Evolutionary conservation across 352 stramenopile species (phyloP).

Genomic region (Globisporangium polare): DNA sequence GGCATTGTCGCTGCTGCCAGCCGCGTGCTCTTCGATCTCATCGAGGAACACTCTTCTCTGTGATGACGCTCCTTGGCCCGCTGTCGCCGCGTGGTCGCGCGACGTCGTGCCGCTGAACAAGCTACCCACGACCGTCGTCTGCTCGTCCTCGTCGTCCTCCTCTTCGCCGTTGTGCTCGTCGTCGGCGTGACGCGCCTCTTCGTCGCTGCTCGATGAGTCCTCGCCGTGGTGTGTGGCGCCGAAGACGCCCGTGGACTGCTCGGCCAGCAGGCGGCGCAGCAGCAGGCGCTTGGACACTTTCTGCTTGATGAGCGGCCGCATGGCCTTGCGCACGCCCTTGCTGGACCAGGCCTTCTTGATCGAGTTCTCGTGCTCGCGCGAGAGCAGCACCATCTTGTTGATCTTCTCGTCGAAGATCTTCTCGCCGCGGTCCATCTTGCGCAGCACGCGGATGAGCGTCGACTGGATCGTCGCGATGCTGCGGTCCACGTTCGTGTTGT

Average conservation of each 20-base stretch:
- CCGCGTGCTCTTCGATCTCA: conserved; percentile 66
- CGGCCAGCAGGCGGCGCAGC: conserved; percentile 65
- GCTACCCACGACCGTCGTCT: conserved; percentile 78
- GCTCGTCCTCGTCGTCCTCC: conserved; percentile 56
- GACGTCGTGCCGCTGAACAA: conserved; percentile 65
- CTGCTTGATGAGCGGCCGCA: conserved; percentile 83
- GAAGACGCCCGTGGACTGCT: conserved; percentile 50
- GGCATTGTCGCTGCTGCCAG: conserved; percentile 49
- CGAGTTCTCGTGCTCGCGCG: conserved; percentile 81
- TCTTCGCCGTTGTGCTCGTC: conserved; percentile 39
- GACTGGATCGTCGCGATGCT: conserved; percentile 85
- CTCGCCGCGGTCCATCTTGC: conserved; percentile 74
- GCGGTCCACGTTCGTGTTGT: conserved; percentile 88
- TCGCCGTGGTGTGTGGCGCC: conserved; percentile 34
- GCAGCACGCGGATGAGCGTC: conserved; percentile 77
- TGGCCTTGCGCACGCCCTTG: conserved; percentile 83
- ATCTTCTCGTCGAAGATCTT: conserved; percentile 72
- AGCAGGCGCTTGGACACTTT: conserved; percentile 82
- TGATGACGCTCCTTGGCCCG: conserved; percentile 9
- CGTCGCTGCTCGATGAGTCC: conserved; percentile 76
- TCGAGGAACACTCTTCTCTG: conserved; percentile 47
- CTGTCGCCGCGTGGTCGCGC: conserved; percentile 36
- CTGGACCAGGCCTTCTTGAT: conserved; percentile 88
- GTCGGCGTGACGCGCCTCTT: conserved; percentile 44
- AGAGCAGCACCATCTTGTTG: conserved; percentile 82